phyloP scores from a whole-genome alignment of 1,139 yeast species.

The Saccharomyces hybrid region DNA sequence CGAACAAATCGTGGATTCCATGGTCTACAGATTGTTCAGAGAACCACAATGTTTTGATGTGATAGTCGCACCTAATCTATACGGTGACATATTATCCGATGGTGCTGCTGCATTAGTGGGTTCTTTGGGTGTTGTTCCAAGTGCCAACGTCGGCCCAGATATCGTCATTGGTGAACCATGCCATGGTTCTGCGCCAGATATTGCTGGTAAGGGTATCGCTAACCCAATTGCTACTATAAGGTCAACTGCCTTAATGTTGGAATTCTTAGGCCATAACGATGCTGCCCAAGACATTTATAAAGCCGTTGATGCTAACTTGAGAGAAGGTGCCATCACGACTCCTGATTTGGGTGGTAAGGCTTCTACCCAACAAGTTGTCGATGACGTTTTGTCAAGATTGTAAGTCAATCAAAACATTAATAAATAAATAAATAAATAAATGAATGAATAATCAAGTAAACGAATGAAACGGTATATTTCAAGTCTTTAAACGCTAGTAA shows the following conservation, averaged over 20 bases:
- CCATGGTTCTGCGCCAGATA: constrained; percentile 59
- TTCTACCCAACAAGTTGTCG: constrained; percentile 76
- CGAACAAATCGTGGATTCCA: constrained; percentile 96
- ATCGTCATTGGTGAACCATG: constrained; percentile 99
- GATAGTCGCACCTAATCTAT: constrained; percentile 95
- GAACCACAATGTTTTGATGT: constrained; percentile 96
- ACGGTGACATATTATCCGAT: constrained; percentile 94
- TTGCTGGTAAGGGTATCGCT: constrained; percentile 30
- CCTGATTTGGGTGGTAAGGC: constrained; percentile 93
- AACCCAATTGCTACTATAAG: constrained; percentile 97
- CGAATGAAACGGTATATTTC: background rate
- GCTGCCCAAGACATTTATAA: constrained; percentile 88
- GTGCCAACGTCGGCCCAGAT: constrained; percentile 92
- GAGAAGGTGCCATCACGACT: constrained; percentile 72
- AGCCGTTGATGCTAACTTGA: constrained; percentile 90
- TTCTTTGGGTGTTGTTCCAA: constrained; percentile 94
- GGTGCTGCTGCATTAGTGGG: constrained; percentile 99
- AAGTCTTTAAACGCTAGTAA: background rate
- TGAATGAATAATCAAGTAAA: constrained; percentile 20
- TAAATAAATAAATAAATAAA: background rate
- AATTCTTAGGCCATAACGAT: constrained; percentile 83
- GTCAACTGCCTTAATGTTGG: constrained; percentile 94
- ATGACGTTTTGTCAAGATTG: constrained; percentile 48
- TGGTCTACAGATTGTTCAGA: constrained; percentile 98
- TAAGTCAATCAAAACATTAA: constrained; percentile 7